phyloP scores from a whole-genome alignment of 2,329 filamentous ascomycete species.

The Aspergillus sergii region DNA sequence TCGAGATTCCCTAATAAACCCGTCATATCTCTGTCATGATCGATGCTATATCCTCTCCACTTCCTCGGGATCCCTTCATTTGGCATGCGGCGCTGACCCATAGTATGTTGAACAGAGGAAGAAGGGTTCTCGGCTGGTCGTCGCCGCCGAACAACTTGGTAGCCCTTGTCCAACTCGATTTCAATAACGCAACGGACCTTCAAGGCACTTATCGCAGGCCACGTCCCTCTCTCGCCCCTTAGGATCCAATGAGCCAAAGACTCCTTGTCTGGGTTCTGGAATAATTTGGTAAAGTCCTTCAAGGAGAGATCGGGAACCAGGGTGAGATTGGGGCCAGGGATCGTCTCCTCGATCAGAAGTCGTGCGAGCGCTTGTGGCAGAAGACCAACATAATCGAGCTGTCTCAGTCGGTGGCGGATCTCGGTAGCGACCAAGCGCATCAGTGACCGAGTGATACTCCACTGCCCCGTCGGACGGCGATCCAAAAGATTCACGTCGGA shows the following conservation, averaged over 20 bases:
- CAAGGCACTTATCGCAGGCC: conserved; percentile 83
- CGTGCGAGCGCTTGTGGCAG: conserved; percentile 71
- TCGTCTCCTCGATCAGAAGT: conserved; percentile 79
- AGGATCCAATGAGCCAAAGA: conserved; percentile 83
- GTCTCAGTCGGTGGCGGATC: conserved; percentile 75
- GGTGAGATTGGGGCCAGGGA: conserved; percentile 76
- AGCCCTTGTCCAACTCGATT: conserved; percentile 82
- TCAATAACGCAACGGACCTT: conserved; percentile 83
- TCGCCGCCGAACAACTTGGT: conserved; percentile 70
- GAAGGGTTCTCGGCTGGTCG: conserved; percentile 31
- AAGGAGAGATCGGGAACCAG: conserved; percentile 78
- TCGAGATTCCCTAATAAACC: conserved; percentile 20
- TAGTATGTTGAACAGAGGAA: conserved; percentile 6
- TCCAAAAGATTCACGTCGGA: conserved; percentile 76
- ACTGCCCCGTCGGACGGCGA: conserved; percentile 60
- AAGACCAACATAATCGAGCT: conserved; percentile 75
- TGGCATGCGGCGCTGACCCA: conserved; percentile 16
- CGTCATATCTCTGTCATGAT: conserved; percentile 19
- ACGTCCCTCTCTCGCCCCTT: conserved; percentile 82
- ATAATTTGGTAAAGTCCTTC: conserved; percentile 72
- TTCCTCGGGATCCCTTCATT: conserved; percentile 33
- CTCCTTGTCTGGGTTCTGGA: conserved; percentile 79
- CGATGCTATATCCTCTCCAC: conserved; percentile 24
- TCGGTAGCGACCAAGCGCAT: conserved; percentile 74
- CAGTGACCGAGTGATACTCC: conserved; percentile 58